phyloP scores from a whole-genome alignment of 306 rosid genomes.

The Carpinus fangiana region DNA sequence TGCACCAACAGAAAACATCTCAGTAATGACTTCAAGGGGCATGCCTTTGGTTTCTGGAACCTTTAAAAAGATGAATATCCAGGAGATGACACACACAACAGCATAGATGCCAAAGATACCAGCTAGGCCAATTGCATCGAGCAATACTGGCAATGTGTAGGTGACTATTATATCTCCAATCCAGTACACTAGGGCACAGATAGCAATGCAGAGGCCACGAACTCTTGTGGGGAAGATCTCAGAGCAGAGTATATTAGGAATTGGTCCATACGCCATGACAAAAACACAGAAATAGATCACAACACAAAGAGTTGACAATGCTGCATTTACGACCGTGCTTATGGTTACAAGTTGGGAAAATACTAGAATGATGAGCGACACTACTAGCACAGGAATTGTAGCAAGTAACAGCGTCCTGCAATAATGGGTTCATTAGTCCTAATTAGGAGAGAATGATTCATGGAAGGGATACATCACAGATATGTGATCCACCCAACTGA shows the following conservation, averaged over 20 bases:
- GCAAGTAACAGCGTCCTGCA: slow-evolving; percentile 64
- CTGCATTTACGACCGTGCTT: slow-evolving; percentile 54
- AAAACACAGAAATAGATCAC: slow-evolving; percentile 61
- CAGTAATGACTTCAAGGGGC: slow-evolving; percentile 86
- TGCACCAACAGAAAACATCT: slow-evolving; percentile 71
- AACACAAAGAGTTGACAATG: slow-evolving; percentile 61
- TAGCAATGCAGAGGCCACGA: slow-evolving; percentile 82
- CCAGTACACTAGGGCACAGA: slow-evolving; percentile 71
- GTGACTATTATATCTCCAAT: slow-evolving; percentile 70
- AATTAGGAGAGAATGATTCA: neutral
- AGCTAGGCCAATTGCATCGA: slow-evolving; percentile 52
- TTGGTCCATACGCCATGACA: slow-evolving; percentile 74
- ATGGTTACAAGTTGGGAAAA: slow-evolving; percentile 40
- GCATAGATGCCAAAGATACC: slow-evolving; percentile 72
- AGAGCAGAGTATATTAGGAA: slow-evolving; percentile 75
- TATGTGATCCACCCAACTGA: neutral
- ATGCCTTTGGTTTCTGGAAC: slow-evolving; percentile 92
- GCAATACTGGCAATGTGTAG: slow-evolving; percentile 65
- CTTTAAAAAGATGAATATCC: slow-evolving; percentile 62
- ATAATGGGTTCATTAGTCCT: slow-evolving; percentile 7
- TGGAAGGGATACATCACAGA: neutral
- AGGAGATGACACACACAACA: slow-evolving; percentile 57
- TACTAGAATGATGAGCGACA: slow-evolving; percentile 52
- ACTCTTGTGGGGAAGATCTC: slow-evolving; percentile 85
- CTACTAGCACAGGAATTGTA: slow-evolving; percentile 70